phyloP scores from a whole-genome alignment of 805 yeast species.

The Kluyveromyces lactis region DNA sequence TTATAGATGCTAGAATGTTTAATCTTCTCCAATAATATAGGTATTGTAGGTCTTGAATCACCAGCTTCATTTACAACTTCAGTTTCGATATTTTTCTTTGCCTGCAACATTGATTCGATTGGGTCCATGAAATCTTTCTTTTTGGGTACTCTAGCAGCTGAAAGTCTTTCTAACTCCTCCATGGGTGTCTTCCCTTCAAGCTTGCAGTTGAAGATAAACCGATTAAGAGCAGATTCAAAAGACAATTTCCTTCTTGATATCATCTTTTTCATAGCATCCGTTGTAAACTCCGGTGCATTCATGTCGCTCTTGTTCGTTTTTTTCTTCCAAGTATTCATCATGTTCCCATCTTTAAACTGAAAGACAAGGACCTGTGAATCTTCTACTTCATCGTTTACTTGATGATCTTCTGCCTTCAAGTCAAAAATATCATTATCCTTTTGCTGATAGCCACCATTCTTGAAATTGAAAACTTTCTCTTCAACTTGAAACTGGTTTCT shows the following conservation, averaged over 20 bases:
- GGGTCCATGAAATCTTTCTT: constrained; percentile 50
- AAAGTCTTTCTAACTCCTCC: constrained; percentile 30
- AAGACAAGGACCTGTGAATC: constrained; percentile 56
- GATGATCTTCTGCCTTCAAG: constrained; percentile 32
- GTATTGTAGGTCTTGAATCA: constrained; percentile 34
- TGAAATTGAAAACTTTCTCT: constrained; percentile 30
- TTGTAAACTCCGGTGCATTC: constrained; percentile 41
- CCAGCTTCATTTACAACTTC: constrained; percentile 21
- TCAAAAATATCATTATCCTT: constrained; percentile 46
- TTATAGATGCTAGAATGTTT: constrained; percentile 43
- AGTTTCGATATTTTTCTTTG: constrained; percentile 14
- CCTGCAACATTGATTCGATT: constrained; percentile 44
- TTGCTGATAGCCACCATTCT: constrained; percentile 44
- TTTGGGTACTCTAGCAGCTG: constrained; percentile 38
- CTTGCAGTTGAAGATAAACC: constrained; percentile 29
- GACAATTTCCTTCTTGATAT: constrained; percentile 49
- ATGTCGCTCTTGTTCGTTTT: constrained; percentile 36
- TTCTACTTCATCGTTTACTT: constrained; percentile 24
- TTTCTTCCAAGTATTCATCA: constrained; percentile 41
- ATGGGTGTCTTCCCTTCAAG: constrained; percentile 34
- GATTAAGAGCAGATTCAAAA: constrained; percentile 36
- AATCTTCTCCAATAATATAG: constrained; percentile 42
- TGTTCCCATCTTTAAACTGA: constrained; percentile 65
- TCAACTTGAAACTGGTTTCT: constrained; percentile 51
- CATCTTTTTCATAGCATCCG: constrained; percentile 50